Conservation (phyloP, 345 rosid species). For the Moringa oleifera region DNA sequence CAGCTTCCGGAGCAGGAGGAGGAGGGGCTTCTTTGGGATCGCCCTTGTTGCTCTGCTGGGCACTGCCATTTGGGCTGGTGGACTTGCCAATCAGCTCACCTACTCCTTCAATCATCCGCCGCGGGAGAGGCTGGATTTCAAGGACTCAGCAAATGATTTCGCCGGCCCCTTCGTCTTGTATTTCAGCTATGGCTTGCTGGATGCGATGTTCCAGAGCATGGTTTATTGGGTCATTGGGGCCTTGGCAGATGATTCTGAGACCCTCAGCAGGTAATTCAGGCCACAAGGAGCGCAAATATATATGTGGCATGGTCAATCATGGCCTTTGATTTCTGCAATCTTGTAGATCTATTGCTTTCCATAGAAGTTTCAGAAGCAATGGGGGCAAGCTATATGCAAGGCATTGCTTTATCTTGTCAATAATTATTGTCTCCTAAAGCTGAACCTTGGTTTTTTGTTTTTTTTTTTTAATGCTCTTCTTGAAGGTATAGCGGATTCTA, state of each 20-base stretch:
- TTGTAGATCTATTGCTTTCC: too few relatives aligned
- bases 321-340: too few relatives aligned
- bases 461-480: too few relatives aligned
- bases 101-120: constrained; percentile 38
- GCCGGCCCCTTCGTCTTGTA: constrained; percentile 76
- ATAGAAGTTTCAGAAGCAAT: too few relatives aligned
- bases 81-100: constrained; percentile 59
- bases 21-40: constrained; percentile 69
- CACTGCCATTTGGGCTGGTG: constrained; percentile 76
- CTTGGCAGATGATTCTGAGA: constrained; percentile 77
- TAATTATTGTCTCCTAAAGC: too few relatives aligned
- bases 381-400: too few relatives aligned
- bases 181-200: constrained; percentile 75
- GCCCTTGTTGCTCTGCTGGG: constrained; percentile 53
- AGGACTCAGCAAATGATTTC: constrained; percentile 49
- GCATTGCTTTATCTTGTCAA: too few relatives aligned
- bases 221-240: constrained; percentile 96
- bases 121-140: constrained; percentile 48
- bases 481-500: constrained; percentile 88
- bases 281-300: too few relatives aligned
- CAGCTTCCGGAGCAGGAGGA: constrained; percentile 64
- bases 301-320: too few relatives aligned
- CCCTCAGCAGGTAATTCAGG: constrained; percentile 56
- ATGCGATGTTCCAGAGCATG: constrained; percentile 87
- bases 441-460: too few relatives aligned